Base-by-base conservation (phyloP, 2,329 filamentous ascomycete genomes). In the Orbilia javanica region DNA sequence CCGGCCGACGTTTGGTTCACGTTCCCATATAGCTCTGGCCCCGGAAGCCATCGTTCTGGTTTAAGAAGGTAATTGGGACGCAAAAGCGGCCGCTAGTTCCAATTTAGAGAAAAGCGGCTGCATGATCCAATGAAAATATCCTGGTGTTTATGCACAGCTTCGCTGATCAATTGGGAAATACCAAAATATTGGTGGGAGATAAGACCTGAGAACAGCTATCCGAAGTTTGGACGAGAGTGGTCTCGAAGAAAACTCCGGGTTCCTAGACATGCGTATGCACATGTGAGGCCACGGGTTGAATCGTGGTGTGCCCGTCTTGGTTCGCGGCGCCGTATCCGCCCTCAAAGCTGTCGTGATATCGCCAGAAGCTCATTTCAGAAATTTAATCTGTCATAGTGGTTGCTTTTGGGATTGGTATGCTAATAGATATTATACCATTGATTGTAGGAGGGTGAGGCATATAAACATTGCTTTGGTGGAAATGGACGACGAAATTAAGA, bases 31-130 rank as follows among this genome's bases (percentile, higher is more conserved):
- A 55, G 52, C 8, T 36, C 52, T 57, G 52, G 52, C 29, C 36
- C 29, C 36, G 6, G 10, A 57, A 20, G 52, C 29, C 52, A 4
- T 29, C 22, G 13, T 36, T 15, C 29, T 57, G n/a, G 29, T 22
- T 36, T 22, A 15, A 36, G 29, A 36, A 36, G 52, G 29, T 36
- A 57, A 22, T 36, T 36, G n/a, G 50, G 52, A 22, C 36, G 29
- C 29, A 36, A 36, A 57, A 34, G 52, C 52, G 52, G 52, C 52
- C 52, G n/a, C 52, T 57, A 57, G 52, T 22, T 57, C 34, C 18
- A 20, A 3, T 27, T 39, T 2, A 13, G 34, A 42, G 27, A 13
- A 39, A 6, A n/a, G 34, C 11, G 55, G 20, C 55, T 60, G 55
- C 20, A 27, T 36, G 20, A 42, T 42, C 55, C 55, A 60, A 42